Evolutionary conservation across 495 filamentous ascomycete species (phyloP), one percentile per base, ranked within the genome.

Genomic region (Aspergillus sclerotiicarbonarius): DNA sequence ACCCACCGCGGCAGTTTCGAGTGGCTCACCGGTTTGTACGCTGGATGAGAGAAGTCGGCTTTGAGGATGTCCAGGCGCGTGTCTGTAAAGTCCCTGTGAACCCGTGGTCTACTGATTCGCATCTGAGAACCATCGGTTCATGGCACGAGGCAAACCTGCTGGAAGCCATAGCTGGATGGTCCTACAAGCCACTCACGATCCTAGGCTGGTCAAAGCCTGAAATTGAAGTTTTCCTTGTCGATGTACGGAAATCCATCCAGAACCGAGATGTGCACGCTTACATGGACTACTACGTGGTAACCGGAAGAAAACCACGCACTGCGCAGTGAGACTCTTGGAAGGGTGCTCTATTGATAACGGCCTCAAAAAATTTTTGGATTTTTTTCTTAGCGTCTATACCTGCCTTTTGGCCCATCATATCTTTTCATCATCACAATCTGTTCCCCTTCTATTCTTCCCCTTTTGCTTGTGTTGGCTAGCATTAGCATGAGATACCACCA

Each of bases 11-110:
- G 15, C 84, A 84, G 30, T 74, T 79, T 25, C 66, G 75, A 0
- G 73, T 85, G 20, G 81, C 81, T 0, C 71, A 79, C 32, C 75
- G 77, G 8, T 66, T 86, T 30, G 80, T 79, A 49, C 64, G 65
- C 4, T 85, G 82, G 77, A 82, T 86, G 67, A 68, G 76, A 58
- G 79, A 85, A 53, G 75, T 82, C 0, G 86, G 87, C 0, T 90
- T 87, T 53, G 80, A 83, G 10, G 84, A 89, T 54, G 76, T 90
- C 15, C 71, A 82, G 45, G 79, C 87, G 63, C 65, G 67, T 12
- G 53, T 81, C 6, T 75, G 75, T 59, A 85, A 84, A 67, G 61
- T 86, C 2, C 87, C 87, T 4, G 71, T 79, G 15, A 86, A 84
- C 58, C 68, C 75, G 3, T 89, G 87, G 85, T 76, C 85, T 0